Percentiles rank a stretch among this genome's conserved stretches.
Evolutionary conservation across 2,329 filamentous ascomycete genomes (phyloP).

Genomic region (Paracamarosporium sp.): DNA sequence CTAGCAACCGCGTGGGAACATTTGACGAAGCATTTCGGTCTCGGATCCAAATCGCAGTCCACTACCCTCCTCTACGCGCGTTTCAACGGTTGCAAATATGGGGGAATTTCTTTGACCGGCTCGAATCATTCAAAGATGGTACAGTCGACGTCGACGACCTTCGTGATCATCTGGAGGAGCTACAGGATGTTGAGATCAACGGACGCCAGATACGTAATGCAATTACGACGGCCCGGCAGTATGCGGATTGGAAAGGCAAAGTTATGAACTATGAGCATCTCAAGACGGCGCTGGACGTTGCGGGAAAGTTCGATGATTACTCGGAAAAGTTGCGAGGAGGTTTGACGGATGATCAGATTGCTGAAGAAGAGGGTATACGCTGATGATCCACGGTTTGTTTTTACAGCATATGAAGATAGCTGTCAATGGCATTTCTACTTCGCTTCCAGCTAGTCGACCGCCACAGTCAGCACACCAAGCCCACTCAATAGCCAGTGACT

Average conservation of each 20-base stretch:
- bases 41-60: conserved; percentile 51
- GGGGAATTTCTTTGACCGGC: conserved; percentile 28
- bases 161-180: conserved; percentile 15
- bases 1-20: conserved; percentile 48
- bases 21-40: conserved; percentile 50
- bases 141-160: conserved; percentile 16
- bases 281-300: conserved; percentile 13
- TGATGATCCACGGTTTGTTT: not conserved
- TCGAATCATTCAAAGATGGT: conserved; percentile 14
- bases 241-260: conserved; percentile 20
- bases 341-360: conserved; percentile 15
- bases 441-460: not conserved
- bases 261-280: conserved; percentile 14
- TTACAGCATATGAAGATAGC: too few relatives aligned
- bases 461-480: not conserved
- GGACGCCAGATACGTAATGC: conserved; percentile 57
- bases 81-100: conserved; percentile 48
- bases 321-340: conserved; percentile 11
- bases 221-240: conserved; percentile 23
- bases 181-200: conserved; percentile 50
- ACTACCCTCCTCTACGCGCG: conserved; percentile 54
- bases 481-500: not conserved
- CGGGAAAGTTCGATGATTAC: conserved; percentile 18
- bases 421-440: not conserved
- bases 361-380: conserved; percentile 8